Conservation (phyloP, 768 basidiomycete species). For the Butyriboletus loyo region DNA sequence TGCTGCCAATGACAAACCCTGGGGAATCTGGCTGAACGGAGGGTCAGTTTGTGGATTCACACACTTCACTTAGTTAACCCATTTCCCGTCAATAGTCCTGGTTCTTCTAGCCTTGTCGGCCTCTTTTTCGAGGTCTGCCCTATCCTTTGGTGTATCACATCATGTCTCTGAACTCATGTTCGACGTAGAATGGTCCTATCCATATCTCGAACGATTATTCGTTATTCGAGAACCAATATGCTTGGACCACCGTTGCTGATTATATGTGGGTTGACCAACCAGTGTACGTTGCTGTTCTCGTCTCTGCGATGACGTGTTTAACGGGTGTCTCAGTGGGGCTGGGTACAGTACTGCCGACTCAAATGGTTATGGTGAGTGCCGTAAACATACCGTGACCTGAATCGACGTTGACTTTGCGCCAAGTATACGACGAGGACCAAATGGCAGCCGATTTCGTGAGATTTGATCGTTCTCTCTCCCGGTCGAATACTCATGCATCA, state of each 20-base stretch:
- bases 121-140: slow-evolving; percentile 60
- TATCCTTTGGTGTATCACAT: neutral
- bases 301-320: neutral
- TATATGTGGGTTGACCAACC: slow-evolving; percentile 76
- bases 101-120: slow-evolving; percentile 66
- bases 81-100: slow-evolving; percentile 43
- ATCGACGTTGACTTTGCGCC: slow-evolving; percentile 11
- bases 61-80: neutral
- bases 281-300: slow-evolving; percentile 36
- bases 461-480: neutral
- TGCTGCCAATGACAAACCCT: slow-evolving; percentile 44
- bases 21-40: slow-evolving; percentile 76
- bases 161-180: neutral
- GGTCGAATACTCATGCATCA: neutral
- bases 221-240: slow-evolving; percentile 48
- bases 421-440: slow-evolving; percentile 61
- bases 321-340: slow-evolving; percentile 40
- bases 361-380: slow-evolving; percentile 52
- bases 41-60: slow-evolving; percentile 40
- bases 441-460: slow-evolving; percentile 52
- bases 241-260: slow-evolving; percentile 61
- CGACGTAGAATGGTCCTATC: slow-evolving; percentile 66
- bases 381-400: neutral
- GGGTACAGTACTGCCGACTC: slow-evolving; percentile 67
- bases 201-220: slow-evolving; percentile 51